A percentile compares a stretch with the other conserved stretches of the same genome.
Conservation (phyloP, 441 rosid genomes). For the Syzygium malaccense region DNA sequence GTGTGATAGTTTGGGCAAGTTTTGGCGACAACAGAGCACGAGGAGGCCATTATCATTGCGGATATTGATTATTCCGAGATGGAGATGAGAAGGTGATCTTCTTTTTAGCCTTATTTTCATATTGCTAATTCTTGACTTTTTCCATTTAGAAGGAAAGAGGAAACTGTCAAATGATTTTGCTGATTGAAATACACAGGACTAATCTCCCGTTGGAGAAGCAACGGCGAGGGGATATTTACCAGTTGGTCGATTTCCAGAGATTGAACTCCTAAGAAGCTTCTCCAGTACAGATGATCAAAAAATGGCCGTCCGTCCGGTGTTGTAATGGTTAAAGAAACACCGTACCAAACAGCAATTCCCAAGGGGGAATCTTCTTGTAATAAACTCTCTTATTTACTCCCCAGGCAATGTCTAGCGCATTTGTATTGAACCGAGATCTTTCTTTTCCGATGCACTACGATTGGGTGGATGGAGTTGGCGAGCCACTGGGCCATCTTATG, state of each 20-base stretch:
- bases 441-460: not conserved
- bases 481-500: not conserved
- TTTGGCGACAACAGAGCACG: conserved; percentile 77
- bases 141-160: not conserved
- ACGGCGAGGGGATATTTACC: conserved; percentile 86
- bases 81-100: conserved; percentile 62
- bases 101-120: not conserved
- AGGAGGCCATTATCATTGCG: conserved; percentile 65
- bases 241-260: conserved; percentile 78
- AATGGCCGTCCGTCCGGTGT: not conserved
- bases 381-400: not conserved
- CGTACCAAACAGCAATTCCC: not conserved
- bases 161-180: not conserved
- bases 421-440: not conserved
- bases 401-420: not conserved
- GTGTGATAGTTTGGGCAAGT: conserved; percentile 83
- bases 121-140: not conserved
- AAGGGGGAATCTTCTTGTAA: not conserved
- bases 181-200: conserved; percentile 30
- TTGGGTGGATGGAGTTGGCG: not conserved
- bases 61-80: conserved; percentile 76
- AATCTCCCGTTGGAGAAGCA: conserved; percentile 71
- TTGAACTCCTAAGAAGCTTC: conserved; percentile 13
- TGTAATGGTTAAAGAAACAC: not conserved
- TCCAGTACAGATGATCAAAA: not conserved